Base-by-base conservation (phyloP, 257 asterid species). In the Solanum rostratum region DNA sequence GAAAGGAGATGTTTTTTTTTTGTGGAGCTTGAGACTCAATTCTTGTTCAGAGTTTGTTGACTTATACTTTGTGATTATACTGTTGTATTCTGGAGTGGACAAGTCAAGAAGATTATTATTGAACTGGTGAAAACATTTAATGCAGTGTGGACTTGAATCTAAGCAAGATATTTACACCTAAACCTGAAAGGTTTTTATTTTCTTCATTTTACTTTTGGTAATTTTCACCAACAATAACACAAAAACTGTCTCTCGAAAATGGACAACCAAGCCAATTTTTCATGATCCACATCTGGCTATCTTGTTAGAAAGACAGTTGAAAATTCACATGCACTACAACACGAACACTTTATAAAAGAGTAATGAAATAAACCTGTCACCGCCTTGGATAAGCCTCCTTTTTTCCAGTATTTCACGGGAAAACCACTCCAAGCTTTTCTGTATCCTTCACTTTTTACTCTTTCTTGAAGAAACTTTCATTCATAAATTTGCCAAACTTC, bases 381-480 rank as follows among this genome's bases (percentile, higher is more conserved):
- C 79, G 60, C 54, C 41, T 24, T 59, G 63, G 27, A 27, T 54
- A 54, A 66, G 41, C 74, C 22, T 49, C 83, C 57, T 50, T 29
- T 80, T 54, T 57, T 19, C 39, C 65, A 54, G 70, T 27, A 74
- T 46, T 82, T 88, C 90, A 88, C 90, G 74, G 55, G 90, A 83
- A 68, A 88, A 83, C 87, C 79, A 84, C 73, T 55, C 37, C 55
- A 68, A 43, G 12, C 83, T 30, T 49, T 45, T 63, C 45, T 41
- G 63, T 54, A 7, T 52, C 16, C 15, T 59, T 30, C 45, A 27
- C 41, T 63, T 22, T 66, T 39, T 14, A 76, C 1, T 45, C 49
- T 15, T 84, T 84, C 85, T 78, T 16, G 80, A 53, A 49, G 6
- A 54, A 81, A 68, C 22, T 24, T 18, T 1, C 15, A 30, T 37